Evolutionary conservation across 2,329 filamentous ascomycete species (phyloP).

Genomic region (Aspergillus pseudoterreus): DNA sequence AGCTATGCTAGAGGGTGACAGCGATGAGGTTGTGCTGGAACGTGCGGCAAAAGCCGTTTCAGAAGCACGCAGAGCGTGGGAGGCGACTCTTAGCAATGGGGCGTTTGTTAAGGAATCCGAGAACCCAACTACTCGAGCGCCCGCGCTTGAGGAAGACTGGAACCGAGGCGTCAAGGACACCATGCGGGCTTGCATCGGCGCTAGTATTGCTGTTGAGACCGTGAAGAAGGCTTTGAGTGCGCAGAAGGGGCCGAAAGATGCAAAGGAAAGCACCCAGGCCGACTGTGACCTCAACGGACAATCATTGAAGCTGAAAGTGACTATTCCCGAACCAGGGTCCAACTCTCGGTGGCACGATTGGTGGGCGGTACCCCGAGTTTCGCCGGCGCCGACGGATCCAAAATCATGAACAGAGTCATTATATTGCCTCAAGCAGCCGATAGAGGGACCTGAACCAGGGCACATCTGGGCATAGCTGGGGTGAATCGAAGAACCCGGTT

Average conservation of each 20-base stretch:
- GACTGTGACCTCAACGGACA: not conserved
- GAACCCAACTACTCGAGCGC: conserved; percentile 30
- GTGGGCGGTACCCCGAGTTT: conserved; percentile 44
- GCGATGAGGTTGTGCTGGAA: conserved; percentile 37
- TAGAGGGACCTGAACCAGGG: not conserved
- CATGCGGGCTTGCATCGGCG: conserved; percentile 67
- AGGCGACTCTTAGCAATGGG: conserved; percentile 37
- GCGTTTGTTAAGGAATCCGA: conserved; percentile 27
- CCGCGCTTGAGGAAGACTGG: conserved; percentile 60
- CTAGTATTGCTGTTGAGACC: conserved; percentile 60
- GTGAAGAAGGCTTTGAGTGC: conserved; percentile 55
- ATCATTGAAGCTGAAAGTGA: conserved; percentile 27
- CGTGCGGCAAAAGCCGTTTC: conserved; percentile 37
- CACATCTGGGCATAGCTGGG: too few relatives aligned
- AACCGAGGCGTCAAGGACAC: conserved; percentile 55
- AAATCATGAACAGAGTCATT: conserved; percentile 11
- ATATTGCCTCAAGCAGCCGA: not conserved
- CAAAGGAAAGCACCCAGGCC: not conserved
- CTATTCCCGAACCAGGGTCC: conserved; percentile 35
- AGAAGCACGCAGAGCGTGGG: conserved; percentile 42
- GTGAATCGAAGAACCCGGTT: not conserved
- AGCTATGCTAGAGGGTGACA: conserved; percentile 41
- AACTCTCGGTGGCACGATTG: conserved; percentile 44
- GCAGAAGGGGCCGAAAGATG: not conserved
- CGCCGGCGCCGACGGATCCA: conserved; percentile 4